Conservation (phyloP, 805 yeast species). For the Candida ficus region DNA sequence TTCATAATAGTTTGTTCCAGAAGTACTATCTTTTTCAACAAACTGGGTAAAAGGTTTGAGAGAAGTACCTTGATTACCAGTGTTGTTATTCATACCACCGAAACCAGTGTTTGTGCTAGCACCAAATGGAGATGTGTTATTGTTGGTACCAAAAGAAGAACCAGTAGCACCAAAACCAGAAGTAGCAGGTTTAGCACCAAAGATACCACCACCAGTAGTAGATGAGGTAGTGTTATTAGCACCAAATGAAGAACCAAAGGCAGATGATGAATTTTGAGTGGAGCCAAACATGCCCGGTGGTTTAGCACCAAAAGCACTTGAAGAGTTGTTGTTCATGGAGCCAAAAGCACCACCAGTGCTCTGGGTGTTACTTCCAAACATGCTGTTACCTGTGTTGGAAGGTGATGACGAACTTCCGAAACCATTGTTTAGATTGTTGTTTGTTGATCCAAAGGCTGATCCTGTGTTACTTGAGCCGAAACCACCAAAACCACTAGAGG, state of each 20-base stretch:
- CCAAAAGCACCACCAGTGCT: constrained; percentile 19
- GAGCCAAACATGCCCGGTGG: constrained; percentile 21
- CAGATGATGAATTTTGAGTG: constrained; percentile 19
- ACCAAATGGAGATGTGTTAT: constrained; percentile 26
- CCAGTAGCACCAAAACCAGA: constrained; percentile 12
- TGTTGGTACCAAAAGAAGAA: too few relatives aligned
- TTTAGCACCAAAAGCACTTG: constrained; percentile 23
- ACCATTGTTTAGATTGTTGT: constrained; percentile 14
- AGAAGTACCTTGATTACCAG: constrained; percentile 68
- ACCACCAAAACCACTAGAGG: constrained; percentile 28
- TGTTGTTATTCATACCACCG: constrained; percentile 20
- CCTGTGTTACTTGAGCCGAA: constrained; percentile 27
- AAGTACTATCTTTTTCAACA: constrained; percentile 67
- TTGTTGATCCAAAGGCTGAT: constrained; percentile 25
- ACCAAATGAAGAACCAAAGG: constrained; percentile 34
- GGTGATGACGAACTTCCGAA: constrained; percentile 24
- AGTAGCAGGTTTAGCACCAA: constrained; percentile 33
- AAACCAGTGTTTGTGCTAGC: constrained; percentile 17
- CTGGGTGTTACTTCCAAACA: constrained; percentile 35
- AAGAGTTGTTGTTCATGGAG: constrained; percentile 8
- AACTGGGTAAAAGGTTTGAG: constrained; percentile 63
- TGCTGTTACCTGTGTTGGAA: constrained; percentile 24
- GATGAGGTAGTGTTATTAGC: constrained; percentile 20
- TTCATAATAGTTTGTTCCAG: constrained; percentile 58
- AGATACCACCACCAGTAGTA: constrained; percentile 31